Percentiles rank a stretch among this genome's conserved stretches.
phyloP scores from a whole-genome alignment of 139 green algal genomes.

The Volvox reticuliferus region DNA sequence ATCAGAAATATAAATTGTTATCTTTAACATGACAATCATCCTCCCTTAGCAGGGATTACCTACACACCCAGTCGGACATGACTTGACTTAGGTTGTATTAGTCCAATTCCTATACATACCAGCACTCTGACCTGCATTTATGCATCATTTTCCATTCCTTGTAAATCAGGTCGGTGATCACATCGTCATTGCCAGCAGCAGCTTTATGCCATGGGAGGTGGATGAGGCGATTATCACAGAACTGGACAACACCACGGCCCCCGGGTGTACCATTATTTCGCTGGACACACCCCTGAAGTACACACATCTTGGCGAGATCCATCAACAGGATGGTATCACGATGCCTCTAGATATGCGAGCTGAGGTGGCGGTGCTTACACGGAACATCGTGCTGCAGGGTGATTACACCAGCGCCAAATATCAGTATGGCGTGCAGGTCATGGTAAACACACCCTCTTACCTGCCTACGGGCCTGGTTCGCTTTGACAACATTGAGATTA shows the following conservation, averaged over 20 bases:
- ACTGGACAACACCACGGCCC: not conserved
- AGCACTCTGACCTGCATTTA: too few species aligned
- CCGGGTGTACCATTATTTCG: slow-evolving; percentile 36
- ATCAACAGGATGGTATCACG: not conserved
- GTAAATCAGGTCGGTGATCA: slow-evolving; percentile 51
- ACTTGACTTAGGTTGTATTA: too few species aligned
- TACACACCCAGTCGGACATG: too few species aligned
- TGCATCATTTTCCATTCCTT: too few species aligned
- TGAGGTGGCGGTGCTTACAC: slow-evolving; percentile 68
- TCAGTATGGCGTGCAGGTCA: slow-evolving; percentile 68
- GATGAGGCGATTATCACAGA: slow-evolving; percentile 53
- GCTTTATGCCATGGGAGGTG: slow-evolving; percentile 57
- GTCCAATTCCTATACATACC: too few species aligned
- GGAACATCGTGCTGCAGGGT: slow-evolving; percentile 65
- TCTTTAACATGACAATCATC: too few species aligned
- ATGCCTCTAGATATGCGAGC: slow-evolving; percentile 68
- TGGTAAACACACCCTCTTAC: slow-evolving; percentile 53
- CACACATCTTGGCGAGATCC: slow-evolving; percentile 67
- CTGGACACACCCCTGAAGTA: slow-evolving; percentile 59
- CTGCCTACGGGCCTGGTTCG: slow-evolving; percentile 19
- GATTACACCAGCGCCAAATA: slow-evolving; percentile 50
- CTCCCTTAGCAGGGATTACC: too few species aligned
- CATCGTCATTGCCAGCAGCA: slow-evolving; percentile 73
- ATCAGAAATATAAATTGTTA: too few species aligned
- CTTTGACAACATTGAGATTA: slow-evolving; percentile 62